Conservation (phyloP, 352 stramenopile genomes). For the Elongisporangium undulatum region DNA sequence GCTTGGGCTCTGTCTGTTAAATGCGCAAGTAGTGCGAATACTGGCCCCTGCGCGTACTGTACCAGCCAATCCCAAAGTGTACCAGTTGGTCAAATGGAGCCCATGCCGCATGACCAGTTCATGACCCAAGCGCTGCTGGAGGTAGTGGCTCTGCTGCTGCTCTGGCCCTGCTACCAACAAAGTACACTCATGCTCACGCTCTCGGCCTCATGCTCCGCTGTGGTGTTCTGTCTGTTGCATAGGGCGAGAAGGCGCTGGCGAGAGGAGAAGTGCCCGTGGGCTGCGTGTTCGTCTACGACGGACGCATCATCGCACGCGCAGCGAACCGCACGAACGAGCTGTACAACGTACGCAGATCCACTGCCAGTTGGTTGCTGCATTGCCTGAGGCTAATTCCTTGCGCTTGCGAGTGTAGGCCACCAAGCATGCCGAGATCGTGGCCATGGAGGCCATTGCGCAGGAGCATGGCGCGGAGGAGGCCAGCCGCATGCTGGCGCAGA, state of each 20-base stretch:
- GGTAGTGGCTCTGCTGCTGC: constrained; percentile 16
- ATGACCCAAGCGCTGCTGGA: constrained; percentile 72
- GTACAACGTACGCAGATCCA: constrained; percentile 51
- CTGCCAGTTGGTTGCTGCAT: not conserved
- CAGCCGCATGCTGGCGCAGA: constrained; percentile 41
- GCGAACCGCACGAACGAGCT: constrained; percentile 88
- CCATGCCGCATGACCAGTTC: constrained; percentile 43
- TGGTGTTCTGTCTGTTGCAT: constrained; percentile 1
- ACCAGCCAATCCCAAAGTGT: constrained; percentile 9
- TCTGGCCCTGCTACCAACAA: not conserved
- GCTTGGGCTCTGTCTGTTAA: constrained; percentile 6
- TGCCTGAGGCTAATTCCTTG: not conserved
- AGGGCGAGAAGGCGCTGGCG: constrained; percentile 76
- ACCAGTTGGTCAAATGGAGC: constrained; percentile 3
- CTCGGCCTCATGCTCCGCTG: not conserved
- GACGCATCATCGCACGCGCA: constrained; percentile 71
- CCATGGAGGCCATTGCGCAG: constrained; percentile 76
- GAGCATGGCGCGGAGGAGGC: constrained; percentile 29
- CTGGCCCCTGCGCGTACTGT: constrained; percentile 9
- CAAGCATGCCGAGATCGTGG: constrained; percentile 90
- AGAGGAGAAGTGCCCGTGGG: constrained; percentile 89
- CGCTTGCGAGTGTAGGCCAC: constrained; percentile 49
- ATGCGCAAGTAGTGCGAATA: constrained; percentile 5
- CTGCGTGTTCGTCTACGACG: constrained; percentile 86
- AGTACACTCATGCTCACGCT: not conserved